phyloP scores from a whole-genome alignment of 805 yeast species.

The Groenewaldozyma tartarivorans region DNA sequence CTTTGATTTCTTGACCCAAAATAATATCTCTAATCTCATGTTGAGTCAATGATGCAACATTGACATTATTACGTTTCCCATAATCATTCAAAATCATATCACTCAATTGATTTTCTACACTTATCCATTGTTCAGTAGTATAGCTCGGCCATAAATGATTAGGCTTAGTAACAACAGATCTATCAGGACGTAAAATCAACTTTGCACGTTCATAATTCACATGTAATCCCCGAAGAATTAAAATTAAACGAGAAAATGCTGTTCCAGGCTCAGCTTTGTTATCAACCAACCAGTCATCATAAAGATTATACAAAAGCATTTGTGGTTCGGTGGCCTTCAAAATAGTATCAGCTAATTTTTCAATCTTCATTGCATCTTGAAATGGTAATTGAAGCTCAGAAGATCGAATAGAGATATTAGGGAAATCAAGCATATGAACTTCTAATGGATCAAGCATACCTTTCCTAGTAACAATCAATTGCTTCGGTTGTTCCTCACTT shows the following conservation, averaged over 20 bases:
- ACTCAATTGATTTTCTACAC: conserved; percentile 76
- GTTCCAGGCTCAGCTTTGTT: conserved; percentile 67
- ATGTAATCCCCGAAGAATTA: conserved; percentile 74
- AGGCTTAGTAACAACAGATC: conserved; percentile 54
- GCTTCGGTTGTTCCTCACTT: conserved; percentile 89
- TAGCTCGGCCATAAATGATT: conserved; percentile 94
- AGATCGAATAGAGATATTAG: conserved; percentile 79
- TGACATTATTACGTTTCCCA: conserved; percentile 75
- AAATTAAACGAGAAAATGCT: conserved; percentile 80
- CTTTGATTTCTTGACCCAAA: conserved; percentile 85
- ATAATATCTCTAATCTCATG: conserved; percentile 90
- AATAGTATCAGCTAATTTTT: conserved; percentile 68
- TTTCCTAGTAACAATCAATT: conserved; percentile 79
- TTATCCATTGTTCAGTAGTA: conserved; percentile 82
- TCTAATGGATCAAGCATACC: conserved; percentile 92
- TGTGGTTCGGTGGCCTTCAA: conserved; percentile 85
- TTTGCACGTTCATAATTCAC: conserved; percentile 71
- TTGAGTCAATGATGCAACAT: conserved; percentile 80
- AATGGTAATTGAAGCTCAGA: conserved; percentile 88
- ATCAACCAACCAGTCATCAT: conserved; percentile 78
- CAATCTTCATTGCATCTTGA: conserved; percentile 73
- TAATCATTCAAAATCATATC: conserved; percentile 82
- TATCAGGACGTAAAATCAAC: conserved; percentile 65
- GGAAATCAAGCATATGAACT: conserved; percentile 95
- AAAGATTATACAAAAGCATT: conserved; percentile 81